Evolutionary conservation across 1,284 basidiomycete species (phyloP), one percentile per base, ranked within the genome.

Genomic region (Apiotrichum domesticum): DNA sequence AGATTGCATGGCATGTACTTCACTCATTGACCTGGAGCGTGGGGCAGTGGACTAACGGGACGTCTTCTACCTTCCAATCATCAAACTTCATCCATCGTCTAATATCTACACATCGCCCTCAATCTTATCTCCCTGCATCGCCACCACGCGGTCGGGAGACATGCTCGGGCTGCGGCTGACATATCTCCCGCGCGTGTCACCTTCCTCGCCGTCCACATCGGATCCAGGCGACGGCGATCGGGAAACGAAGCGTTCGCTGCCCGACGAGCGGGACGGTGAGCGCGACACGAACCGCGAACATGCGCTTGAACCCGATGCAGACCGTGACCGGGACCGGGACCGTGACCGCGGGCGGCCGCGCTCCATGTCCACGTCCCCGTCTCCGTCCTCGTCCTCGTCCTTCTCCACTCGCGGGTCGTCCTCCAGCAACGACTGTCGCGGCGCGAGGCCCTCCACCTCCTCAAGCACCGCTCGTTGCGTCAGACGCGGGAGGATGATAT

Each of bases 401-500:
- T 53, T 51, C 4, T 61, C 60, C 53, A 58, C 62, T 4, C 51
- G 46, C 51, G 51, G 51, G 49, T 56, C 55, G 37, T 62, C 57
- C 32, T 62, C 80, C 21, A 97, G 76, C 50, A 85, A 82, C 70
- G 88, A 91, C 71, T 87, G 84, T 15, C 91, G 79, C 3, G 88
- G 86, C 0, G 86, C 85, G 42, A 99, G 80, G 1, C 96, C 94
- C 54, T 91, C 88, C 29, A 85, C 88, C 67, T 96, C 92, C 78
- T 98, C 95, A 13, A 98, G 79, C 1, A 91, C 86, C 55, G 86
- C 83, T 15, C 96, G 83, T 78, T 87, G 91, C 2, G 85, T 85
- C 61, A 98, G 78, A 45, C 96, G 85, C 5, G 96, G 96, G 49
- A 99, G 79, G 65, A 98, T 98, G 66, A 93, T 89, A 76, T 98